A percentile compares a stretch with the other conserved stretches of the same genome.
These are phyloP conservation scores for Cokeromyces recurvatus DNA, from an alignment of 371 early-diverging fungal genomes.

Conservation along the genomic window DNA sequence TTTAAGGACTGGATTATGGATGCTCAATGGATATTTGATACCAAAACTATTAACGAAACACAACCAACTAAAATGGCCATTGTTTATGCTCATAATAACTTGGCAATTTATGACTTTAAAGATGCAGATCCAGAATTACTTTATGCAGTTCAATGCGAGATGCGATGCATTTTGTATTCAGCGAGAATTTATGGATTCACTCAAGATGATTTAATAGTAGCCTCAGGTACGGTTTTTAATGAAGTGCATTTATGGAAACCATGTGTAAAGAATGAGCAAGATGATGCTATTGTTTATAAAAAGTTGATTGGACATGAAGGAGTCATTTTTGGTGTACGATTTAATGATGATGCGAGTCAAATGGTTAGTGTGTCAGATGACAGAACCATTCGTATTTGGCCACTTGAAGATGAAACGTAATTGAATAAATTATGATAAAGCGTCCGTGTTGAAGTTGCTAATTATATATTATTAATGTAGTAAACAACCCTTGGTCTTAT, in stretches of 20 bases:
- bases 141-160: constrained; percentile 45
- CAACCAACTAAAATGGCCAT: constrained; percentile 41
- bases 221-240: constrained; percentile 84
- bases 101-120: constrained; percentile 46
- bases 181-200: constrained; percentile 63
- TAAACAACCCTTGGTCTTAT: constrained; percentile 47
- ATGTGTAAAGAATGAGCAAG: constrained; percentile 21
- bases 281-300: constrained; percentile 45
- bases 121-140: constrained; percentile 12
- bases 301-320: constrained; percentile 71
- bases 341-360: constrained; percentile 53
- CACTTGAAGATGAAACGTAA: constrained; percentile 27
- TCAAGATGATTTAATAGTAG: constrained; percentile 47
- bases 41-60: constrained; percentile 6
- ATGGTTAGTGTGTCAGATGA: constrained; percentile 82
- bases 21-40: constrained; percentile 54
- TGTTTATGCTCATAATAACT: constrained; percentile 74
- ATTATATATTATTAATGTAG: too few species aligned
- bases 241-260: constrained; percentile 72
- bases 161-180: constrained; percentile 65
- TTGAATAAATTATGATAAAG: not conserved
- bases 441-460: too few species aligned
- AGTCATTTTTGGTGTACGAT: constrained; percentile 77
- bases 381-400: constrained; percentile 81
- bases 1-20: constrained; percentile 71